These are phyloP conservation scores for Tricholoma sp. DNA, from an alignment of 768 basidiomycete genomes.

Conservation along the genomic window DNA sequence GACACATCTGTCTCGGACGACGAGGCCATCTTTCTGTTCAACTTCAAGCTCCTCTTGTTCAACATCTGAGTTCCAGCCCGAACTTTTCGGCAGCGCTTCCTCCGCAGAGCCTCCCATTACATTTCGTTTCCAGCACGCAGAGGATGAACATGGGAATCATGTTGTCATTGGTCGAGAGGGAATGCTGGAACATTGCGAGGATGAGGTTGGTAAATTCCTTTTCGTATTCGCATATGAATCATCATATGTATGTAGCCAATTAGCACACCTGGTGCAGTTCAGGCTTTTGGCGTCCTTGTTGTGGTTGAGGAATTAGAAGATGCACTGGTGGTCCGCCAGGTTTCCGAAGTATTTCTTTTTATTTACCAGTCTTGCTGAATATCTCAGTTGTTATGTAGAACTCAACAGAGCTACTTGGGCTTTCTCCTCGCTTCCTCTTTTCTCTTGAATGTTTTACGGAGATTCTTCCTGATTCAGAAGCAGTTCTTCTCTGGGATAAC, in stretches of 20 bases:
- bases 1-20: slow-evolving; percentile 7
- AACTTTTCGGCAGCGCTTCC: slow-evolving; percentile 6
- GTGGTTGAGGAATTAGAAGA: slow-evolving; percentile 60
- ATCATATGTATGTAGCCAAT: slow-evolving; percentile 50
- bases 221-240: background rate
- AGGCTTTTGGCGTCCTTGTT: slow-evolving; percentile 79
- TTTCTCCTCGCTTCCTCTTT: slow-evolving; percentile 69
- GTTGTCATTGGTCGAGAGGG: slow-evolving; percentile 69
- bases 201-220: slow-evolving; percentile 45
- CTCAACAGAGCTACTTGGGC: slow-evolving; percentile 65
- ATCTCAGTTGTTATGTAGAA: slow-evolving; percentile 41
- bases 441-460: slow-evolving; percentile 69
- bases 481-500: slow-evolving; percentile 66
- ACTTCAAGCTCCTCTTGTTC: slow-evolving; percentile 4
- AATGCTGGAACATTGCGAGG: slow-evolving; percentile 60
- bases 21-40: background rate
- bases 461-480: slow-evolving; percentile 60
- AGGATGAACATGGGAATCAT: slow-evolving; percentile 65
- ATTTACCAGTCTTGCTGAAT: background rate
- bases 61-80: slow-evolving; percentile 12
- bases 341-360: slow-evolving; percentile 59
- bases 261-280: slow-evolving; percentile 74
- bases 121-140: slow-evolving; percentile 58
- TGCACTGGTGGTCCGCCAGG: slow-evolving; percentile 61
- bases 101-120: slow-evolving; percentile 39